Conservation (phyloP, 1,139 yeast species). For the Blastobotrys ciferrii region DNA sequence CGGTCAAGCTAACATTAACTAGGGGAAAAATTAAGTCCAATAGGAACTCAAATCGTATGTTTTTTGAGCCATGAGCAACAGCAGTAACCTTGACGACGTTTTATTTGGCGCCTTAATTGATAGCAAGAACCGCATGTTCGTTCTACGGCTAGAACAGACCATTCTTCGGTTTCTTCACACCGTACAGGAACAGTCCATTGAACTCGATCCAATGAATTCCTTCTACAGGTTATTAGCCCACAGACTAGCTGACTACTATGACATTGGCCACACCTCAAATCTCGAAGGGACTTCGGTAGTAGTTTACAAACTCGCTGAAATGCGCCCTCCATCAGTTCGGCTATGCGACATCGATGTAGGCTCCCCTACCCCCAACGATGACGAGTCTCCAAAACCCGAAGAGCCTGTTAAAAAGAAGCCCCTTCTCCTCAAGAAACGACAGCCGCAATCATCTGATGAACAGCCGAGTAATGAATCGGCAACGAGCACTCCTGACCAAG, state of each 20-base stretch:
- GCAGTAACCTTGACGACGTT: conserved; percentile 29
- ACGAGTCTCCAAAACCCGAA: conserved; percentile 5
- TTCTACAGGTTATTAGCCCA: conserved; percentile 65
- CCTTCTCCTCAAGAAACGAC: conserved; percentile 5
- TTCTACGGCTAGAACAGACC: conserved; percentile 52
- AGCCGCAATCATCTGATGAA: not conserved
- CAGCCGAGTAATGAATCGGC: not conserved
- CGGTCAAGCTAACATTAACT: not conserved
- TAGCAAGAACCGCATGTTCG: conserved; percentile 51
- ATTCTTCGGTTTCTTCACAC: conserved; percentile 39
- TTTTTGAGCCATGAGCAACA: not conserved
- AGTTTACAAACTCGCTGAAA: conserved; percentile 30
- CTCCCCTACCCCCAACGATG: not conserved
- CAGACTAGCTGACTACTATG: conserved; percentile 66
- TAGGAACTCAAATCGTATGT: no score
- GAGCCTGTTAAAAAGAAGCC: conserved; percentile 10
- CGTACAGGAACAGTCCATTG: conserved; percentile 43
- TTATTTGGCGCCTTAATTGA: conserved; percentile 46
- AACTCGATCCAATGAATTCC: conserved; percentile 57
- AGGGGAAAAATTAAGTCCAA: not conserved
- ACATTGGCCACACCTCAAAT: conserved; percentile 51
- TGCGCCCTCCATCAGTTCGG: conserved; percentile 7
- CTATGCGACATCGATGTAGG: conserved; percentile 10
- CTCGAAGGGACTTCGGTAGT: conserved; percentile 49
- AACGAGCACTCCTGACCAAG: not conserved